Evolutionary conservation across 164 flowering plant species (phyloP).

Genomic region (Tinospora cordifolia): DNA sequence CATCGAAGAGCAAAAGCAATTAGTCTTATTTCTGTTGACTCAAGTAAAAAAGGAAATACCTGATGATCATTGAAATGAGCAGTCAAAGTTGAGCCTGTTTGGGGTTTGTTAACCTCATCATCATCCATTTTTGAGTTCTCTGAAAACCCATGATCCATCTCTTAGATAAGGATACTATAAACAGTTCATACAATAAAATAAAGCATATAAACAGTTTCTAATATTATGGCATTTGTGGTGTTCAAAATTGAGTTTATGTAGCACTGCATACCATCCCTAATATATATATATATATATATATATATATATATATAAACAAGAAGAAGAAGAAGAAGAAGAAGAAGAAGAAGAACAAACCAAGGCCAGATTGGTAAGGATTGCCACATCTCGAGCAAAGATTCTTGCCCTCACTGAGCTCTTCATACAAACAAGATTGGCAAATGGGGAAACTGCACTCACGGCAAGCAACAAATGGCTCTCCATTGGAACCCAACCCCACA

Average conservation of each 20-base stretch:
- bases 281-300: too few species aligned
- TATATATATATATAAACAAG: too few species aligned
- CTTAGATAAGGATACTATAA: background rate
- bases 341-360: constrained; percentile 6
- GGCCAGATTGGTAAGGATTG: constrained; percentile 35
- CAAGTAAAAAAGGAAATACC: constrained; percentile 26
- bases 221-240: too few species aligned
- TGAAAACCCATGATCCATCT: constrained; percentile 16
- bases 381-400: constrained; percentile 62
- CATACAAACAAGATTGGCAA: constrained; percentile 57
- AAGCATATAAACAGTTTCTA: background rate
- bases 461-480: constrained; percentile 75
- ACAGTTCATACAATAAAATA: background rate
- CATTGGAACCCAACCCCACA: constrained; percentile 46
- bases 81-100: constrained; percentile 33
- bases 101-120: constrained; percentile 31
- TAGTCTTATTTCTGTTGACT: background rate
- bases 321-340: too few species aligned
- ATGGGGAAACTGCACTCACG: constrained; percentile 71
- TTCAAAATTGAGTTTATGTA: too few species aligned
- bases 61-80: constrained; percentile 35
- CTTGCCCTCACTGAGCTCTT: constrained; percentile 62
- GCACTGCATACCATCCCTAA: background rate
- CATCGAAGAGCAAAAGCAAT: background rate
- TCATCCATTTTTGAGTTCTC: constrained; percentile 30